phyloP scores from a whole-genome alignment of 2,329 filamentous ascomycete species.

The Neofusicoccum parvum region DNA sequence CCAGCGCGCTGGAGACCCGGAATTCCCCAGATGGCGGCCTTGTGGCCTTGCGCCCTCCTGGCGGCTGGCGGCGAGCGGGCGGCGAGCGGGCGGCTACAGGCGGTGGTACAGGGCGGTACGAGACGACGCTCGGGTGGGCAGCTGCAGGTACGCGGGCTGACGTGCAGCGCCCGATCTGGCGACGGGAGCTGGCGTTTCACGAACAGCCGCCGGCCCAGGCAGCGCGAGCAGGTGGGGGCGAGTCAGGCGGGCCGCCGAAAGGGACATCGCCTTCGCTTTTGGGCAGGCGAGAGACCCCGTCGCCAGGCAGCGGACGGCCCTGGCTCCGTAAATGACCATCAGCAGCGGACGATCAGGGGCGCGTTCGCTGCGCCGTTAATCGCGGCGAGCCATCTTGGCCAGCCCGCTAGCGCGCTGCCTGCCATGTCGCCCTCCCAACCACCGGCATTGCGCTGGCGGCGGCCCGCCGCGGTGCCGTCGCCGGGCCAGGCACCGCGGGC shows the following conservation, averaged over 20 bases:
- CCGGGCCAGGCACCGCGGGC: neutral
- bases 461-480: neutral
- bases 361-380: slow-evolving; percentile 10
- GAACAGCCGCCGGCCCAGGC: neutral
- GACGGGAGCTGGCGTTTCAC: slow-evolving; percentile 9
- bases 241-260: slow-evolving; percentile 1
- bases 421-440: neutral
- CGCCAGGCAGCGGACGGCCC: neutral
- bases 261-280: neutral
- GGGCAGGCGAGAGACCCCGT: neutral
- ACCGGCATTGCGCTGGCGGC: neutral
- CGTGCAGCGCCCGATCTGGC: slow-evolving; percentile 13
- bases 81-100: neutral
- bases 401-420: neutral
- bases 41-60: neutral
- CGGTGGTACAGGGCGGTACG: slow-evolving; percentile 7
- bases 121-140: neutral
- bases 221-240: neutral
- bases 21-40: neutral
- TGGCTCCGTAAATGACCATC: slow-evolving; percentile 14
- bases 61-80: neutral
- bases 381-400: neutral
- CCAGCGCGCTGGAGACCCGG: neutral
- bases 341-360: slow-evolving; percentile 17
- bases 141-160: slow-evolving; percentile 15